phyloP scores from a whole-genome alignment of 192 early-diverging fungal species.

The Gorgonomyces haynaldii region DNA sequence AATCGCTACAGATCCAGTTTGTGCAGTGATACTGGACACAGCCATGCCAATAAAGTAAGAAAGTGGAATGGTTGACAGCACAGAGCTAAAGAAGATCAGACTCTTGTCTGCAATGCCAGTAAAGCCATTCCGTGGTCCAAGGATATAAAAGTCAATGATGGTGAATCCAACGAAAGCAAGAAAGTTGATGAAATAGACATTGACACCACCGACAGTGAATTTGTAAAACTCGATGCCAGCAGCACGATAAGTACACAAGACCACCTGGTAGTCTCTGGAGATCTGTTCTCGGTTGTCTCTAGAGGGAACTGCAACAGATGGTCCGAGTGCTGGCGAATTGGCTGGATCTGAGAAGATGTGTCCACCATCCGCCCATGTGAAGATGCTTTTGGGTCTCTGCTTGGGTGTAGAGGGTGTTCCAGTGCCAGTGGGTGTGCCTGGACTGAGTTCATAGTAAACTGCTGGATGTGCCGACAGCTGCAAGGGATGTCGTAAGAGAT shows the following conservation, averaged over 20 bases:
- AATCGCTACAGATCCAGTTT: constrained; percentile 74
- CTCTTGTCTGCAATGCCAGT: constrained; percentile 41
- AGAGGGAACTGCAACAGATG: not conserved
- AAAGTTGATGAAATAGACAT: constrained; percentile 92
- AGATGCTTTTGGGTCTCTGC: not conserved
- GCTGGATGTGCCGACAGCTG: constrained; percentile 25
- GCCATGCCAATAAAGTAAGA: constrained; percentile 96
- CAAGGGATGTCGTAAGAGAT: constrained; percentile 71
- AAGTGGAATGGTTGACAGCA: constrained; percentile 78
- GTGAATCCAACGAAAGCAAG: constrained; percentile 73
- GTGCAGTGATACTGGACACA: constrained; percentile 91
- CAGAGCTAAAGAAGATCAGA: constrained; percentile 52
- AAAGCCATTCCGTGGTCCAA: constrained; percentile 43
- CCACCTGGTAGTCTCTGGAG: constrained; percentile 39
- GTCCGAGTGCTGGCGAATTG: not conserved
- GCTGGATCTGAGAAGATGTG: not conserved
- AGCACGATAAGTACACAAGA: constrained; percentile 81
- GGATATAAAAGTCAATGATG: constrained; percentile 66
- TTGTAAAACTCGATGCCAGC: constrained; percentile 93
- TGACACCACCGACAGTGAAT: constrained; percentile 91
- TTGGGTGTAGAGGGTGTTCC: not conserved
- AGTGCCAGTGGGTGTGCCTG: not conserved
- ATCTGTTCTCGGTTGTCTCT: not conserved
- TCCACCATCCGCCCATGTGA: no score
- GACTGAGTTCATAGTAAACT: not conserved